Evolutionary conservation across 108 stramenopile species (phyloP).

Genomic region (Pseudonitzschia delicatissima): DNA sequence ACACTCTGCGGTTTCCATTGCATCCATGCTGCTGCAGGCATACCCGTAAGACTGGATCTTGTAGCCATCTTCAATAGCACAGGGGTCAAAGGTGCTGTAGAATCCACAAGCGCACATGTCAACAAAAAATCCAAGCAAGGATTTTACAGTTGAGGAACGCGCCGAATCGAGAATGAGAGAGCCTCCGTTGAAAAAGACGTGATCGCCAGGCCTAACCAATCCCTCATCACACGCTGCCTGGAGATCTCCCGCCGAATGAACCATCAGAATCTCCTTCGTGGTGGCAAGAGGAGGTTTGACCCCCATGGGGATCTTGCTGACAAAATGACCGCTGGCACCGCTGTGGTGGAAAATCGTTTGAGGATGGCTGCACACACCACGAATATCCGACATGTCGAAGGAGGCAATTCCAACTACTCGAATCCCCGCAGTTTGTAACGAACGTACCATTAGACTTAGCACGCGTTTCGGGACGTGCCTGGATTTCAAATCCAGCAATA

Average conservation of each 20-base stretch:
- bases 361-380: constrained; percentile 46
- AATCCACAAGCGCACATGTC: constrained; percentile 2
- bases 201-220: constrained; percentile 56
- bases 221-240: constrained; percentile 76
- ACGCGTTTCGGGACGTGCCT: constrained; percentile 71
- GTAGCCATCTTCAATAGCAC: constrained; percentile 52
- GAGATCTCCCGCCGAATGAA: constrained; percentile 81
- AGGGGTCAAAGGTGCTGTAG: constrained; percentile 48
- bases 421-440: constrained; percentile 55
- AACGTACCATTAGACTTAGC: constrained; percentile 70
- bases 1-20: background rate
- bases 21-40: background rate
- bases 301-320: background rate
- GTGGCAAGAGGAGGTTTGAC: constrained; percentile 26
- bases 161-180: constrained; percentile 30
- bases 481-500: constrained; percentile 84
- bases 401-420: constrained; percentile 77
- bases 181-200: constrained; percentile 87
- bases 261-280: constrained; percentile 71
- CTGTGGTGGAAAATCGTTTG: background rate
- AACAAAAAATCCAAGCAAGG: constrained; percentile 54
- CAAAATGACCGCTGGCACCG: background rate
- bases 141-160: background rate
- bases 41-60: constrained; percentile 51
- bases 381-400: constrained; percentile 69